Percentiles rank a stretch among this genome's conserved stretches.
Conservation (phyloP, 441 rosid species). For the Croton setiger region DNA sequence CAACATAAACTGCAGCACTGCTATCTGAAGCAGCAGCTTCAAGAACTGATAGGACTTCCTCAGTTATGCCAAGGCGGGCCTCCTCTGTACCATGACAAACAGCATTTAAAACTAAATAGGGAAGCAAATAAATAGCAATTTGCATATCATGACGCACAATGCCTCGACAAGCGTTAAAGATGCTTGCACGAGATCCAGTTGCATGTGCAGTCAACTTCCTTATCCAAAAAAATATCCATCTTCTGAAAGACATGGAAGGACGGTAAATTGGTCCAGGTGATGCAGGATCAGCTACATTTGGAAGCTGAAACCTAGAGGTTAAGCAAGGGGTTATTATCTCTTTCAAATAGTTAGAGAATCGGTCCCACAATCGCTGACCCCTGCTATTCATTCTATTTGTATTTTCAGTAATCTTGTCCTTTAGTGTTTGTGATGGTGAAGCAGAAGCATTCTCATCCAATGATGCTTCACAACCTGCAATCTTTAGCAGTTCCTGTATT, state of each 20-base stretch:
- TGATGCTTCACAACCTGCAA: conserved; percentile 98
- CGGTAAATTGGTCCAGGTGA: conserved; percentile 79
- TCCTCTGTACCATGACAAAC: conserved; percentile 92
- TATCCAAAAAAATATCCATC: conserved; percentile 96
- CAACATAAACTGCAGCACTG: conserved; percentile 52
- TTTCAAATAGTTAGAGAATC: conserved; percentile 92
- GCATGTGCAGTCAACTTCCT: conserved; percentile 86
- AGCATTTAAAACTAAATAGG: conserved; percentile 88
- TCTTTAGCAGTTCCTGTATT: conserved; percentile 92
- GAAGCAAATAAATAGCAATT: conserved; percentile 85
- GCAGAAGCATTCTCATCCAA: conserved; percentile 67
- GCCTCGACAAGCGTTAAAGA: conserved; percentile 94
- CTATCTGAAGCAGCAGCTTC: conserved; percentile 85
- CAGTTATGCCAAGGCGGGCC: conserved; percentile 82
- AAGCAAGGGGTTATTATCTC: conserved; percentile 98
- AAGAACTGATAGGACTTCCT: conserved; percentile 88
- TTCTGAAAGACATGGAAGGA: conserved; percentile 96
- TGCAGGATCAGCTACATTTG: conserved; percentile 71
- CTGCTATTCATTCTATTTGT: conserved; percentile 51
- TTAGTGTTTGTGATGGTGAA: conserved; percentile 36
- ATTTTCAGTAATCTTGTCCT: conserved; percentile 38
- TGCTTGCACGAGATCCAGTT: conserved; percentile 84
- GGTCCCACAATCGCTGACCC: conserved; percentile 94
- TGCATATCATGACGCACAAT: conserved; percentile 99
- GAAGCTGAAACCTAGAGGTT: conserved; percentile 98